phyloP scores from a whole-genome alignment of 2,329 filamentous ascomycete species.

The Onygena corvina region DNA sequence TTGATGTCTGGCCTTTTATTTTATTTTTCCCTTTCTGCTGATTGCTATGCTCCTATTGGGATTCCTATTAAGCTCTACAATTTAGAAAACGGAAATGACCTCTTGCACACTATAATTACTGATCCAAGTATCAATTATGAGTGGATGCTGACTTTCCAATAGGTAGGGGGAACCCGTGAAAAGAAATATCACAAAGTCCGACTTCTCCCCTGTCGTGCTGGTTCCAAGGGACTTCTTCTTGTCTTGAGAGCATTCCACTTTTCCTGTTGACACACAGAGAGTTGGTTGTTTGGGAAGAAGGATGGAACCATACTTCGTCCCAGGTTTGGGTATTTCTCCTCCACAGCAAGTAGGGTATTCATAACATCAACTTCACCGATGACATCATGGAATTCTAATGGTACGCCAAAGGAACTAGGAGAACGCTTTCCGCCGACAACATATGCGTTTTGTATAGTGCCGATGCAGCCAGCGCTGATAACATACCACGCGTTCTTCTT shows the following conservation, averaged over 20 bases:
- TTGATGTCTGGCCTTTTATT: too few species aligned
- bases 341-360: slow-evolving; percentile 20
- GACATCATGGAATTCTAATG: slow-evolving; percentile 18
- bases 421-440: slow-evolving; percentile 24
- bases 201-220: not conserved
- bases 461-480: slow-evolving; percentile 31
- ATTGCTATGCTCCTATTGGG: not conserved
- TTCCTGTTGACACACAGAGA: not conserved
- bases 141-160: not conserved
- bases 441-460: slow-evolving; percentile 33
- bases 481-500: slow-evolving; percentile 33
- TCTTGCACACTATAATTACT: not conserved
- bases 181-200: not conserved
- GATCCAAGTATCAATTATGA: not conserved
- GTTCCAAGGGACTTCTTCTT: not conserved
- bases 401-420: slow-evolving; percentile 24
- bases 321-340: slow-evolving; percentile 20
- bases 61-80: not conserved
- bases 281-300: slow-evolving; percentile 19
- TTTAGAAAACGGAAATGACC: not conserved
- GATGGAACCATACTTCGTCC: slow-evolving; percentile 20
- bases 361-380: slow-evolving; percentile 20
- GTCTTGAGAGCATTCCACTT: not conserved
- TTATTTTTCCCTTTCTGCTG: not conserved
- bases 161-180: not conserved